Evolutionary conservation across 139 green algal genomes (phyloP).

Genomic region (Coccomyxa sp.): DNA sequence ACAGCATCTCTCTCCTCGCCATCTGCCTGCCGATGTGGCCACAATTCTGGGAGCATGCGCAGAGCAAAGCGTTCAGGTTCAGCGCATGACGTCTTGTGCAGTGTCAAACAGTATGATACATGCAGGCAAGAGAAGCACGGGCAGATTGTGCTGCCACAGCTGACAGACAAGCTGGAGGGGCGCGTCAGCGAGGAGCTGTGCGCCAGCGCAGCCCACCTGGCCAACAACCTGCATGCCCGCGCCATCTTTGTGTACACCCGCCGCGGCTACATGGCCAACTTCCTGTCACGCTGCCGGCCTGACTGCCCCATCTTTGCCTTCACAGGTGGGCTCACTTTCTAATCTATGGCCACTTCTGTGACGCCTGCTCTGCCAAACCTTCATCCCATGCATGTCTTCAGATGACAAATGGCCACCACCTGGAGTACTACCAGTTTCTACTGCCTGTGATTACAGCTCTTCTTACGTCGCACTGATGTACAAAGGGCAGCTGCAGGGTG

Average conservation of each 20-base stretch:
- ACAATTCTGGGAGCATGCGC: too few relatives aligned
- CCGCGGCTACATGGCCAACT: constrained; percentile 68
- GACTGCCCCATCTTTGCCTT: constrained; percentile 86
- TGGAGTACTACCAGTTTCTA: too few relatives aligned
- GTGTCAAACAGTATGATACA: not conserved
- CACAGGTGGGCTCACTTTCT: constrained; percentile 41
- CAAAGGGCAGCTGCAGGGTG: not conserved
- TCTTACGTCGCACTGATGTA: too few relatives aligned
- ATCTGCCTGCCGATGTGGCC: too few relatives aligned
- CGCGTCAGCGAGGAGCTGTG: constrained; percentile 68
- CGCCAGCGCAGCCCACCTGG: constrained; percentile 56
- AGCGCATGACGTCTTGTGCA: too few relatives aligned
- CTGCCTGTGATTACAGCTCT: not conserved
- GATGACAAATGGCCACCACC: too few relatives aligned
- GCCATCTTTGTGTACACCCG: constrained; percentile 83
- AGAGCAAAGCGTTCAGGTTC: too few relatives aligned
- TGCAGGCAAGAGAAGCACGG: constrained; percentile 49
- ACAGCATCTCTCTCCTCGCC: too few relatives aligned
- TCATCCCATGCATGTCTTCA: not conserved
- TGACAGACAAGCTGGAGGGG: constrained; percentile 36
- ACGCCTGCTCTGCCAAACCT: not conserved
- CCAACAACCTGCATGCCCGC: constrained; percentile 51
- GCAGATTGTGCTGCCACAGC: constrained; percentile 40
- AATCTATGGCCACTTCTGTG: not conserved
- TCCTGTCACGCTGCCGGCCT: constrained; percentile 69